phyloP scores from a whole-genome alignment of 345 rosid species.

The Tarenaya hassleriana region DNA sequence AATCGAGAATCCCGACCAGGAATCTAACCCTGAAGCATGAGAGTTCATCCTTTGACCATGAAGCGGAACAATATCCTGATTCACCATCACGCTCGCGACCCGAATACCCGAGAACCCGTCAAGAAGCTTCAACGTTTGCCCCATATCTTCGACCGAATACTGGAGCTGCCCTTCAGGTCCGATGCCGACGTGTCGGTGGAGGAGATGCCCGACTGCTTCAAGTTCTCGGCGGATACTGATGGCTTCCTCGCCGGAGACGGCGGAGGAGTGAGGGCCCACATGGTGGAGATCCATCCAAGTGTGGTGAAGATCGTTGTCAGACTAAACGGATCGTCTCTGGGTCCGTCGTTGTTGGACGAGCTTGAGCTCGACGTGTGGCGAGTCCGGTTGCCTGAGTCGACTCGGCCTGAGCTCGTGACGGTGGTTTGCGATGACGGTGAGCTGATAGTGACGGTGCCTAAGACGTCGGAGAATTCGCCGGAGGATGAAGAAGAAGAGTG shows the following conservation, averaged over 20 bases:
- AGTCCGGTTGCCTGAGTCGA: conserved; percentile 77
- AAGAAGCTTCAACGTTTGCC: conserved; percentile 92
- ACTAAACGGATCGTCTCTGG: conserved; percentile 55
- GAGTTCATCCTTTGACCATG: conserved; percentile 74
- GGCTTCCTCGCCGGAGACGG: conserved; percentile 21
- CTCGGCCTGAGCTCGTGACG: conserved; percentile 86
- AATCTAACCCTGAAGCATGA: conserved; percentile 42
- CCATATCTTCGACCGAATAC: conserved; percentile 80
- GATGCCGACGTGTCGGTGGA: conserved; percentile 80
- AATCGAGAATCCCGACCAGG: conserved; percentile 18
- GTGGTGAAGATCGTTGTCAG: conserved; percentile 77
- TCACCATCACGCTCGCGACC: conserved; percentile 38
- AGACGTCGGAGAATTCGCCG: conserved; percentile 43
- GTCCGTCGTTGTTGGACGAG: conserved; percentile 47
- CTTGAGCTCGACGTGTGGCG: conserved; percentile 95
- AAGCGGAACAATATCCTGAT: conserved; percentile 42
- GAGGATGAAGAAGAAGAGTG: conserved; percentile 37
- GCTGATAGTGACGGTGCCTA: conserved; percentile 86
- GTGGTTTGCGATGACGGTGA: conserved; percentile 66
- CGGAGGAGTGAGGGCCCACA: conserved; percentile 68
- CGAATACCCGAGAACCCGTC: conserved; percentile 35
- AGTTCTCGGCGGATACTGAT: conserved; percentile 78
- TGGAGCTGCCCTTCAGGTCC: conserved; percentile 87
- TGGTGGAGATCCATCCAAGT: conserved; percentile 83
- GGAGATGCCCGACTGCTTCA: conserved; percentile 67